Conservation (phyloP, 768 basidiomycete genomes). For the Leccinum truebloodii region DNA sequence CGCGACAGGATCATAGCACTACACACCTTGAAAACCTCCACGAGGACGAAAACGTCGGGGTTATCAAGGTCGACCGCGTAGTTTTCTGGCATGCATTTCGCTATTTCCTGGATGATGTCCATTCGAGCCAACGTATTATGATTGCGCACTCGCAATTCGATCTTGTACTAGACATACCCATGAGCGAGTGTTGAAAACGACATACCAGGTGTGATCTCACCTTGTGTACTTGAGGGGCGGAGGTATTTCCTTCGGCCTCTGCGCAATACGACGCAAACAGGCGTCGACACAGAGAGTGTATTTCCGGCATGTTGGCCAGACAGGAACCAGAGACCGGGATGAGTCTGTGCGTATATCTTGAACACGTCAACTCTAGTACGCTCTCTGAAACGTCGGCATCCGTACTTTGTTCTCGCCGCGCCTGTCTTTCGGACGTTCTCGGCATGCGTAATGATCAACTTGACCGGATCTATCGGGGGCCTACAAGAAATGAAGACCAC, state of each 20-base stretch:
- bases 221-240: slow-evolving; percentile 46
- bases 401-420: slow-evolving; percentile 63
- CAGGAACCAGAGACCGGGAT: slow-evolving; percentile 71
- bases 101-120: slow-evolving; percentile 64
- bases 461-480: slow-evolving; percentile 74
- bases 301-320: slow-evolving; percentile 68
- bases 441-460: slow-evolving; percentile 64
- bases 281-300: slow-evolving; percentile 58
- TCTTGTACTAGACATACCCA: slow-evolving; percentile 62
- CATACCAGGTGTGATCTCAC: slow-evolving; percentile 3
- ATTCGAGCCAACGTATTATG: slow-evolving; percentile 68
- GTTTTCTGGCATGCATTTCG: slow-evolving; percentile 64
- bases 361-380: slow-evolving; percentile 1
- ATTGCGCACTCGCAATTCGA: slow-evolving; percentile 74
- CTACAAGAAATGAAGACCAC: slow-evolving; percentile 82
- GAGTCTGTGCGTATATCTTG: slow-evolving; percentile 69
- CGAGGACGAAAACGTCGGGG: slow-evolving; percentile 72
- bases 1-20: background rate
- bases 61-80: slow-evolving; percentile 68
- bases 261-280: slow-evolving; percentile 56
- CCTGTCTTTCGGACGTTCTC: slow-evolving; percentile 63
- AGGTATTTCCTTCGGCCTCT: slow-evolving; percentile 35
- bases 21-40: slow-evolving; percentile 81
- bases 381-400: background rate
- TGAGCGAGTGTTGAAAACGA: background rate